phyloP scores from a whole-genome alignment of 306 rosid genomes.

The Gillenia trifoliata region DNA sequence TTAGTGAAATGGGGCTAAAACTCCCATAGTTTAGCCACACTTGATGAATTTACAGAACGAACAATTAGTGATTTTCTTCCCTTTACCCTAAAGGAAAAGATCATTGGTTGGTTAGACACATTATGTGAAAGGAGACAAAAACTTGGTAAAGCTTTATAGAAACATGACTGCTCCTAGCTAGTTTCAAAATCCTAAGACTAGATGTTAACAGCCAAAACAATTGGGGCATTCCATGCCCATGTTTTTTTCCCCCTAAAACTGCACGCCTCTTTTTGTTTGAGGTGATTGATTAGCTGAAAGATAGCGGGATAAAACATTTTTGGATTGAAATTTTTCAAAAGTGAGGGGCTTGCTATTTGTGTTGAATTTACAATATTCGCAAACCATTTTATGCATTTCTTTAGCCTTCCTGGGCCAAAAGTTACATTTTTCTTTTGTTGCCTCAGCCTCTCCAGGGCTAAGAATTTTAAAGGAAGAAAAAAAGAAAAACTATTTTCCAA shows the following conservation, averaged over 20 bases:
- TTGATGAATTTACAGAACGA: slow-evolving; percentile 38
- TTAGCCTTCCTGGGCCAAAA: slow-evolving; percentile 51
- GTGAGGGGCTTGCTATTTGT: slow-evolving; percentile 41
- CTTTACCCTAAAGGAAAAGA: slow-evolving; percentile 53
- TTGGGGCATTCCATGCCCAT: slow-evolving; percentile 64
- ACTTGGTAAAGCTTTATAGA: slow-evolving; percentile 28
- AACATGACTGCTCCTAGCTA: slow-evolving; percentile 32
- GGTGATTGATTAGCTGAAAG: slow-evolving; percentile 34
- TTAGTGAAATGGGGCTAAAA: slow-evolving; percentile 57
- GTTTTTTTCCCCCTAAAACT: slow-evolving; percentile 33
- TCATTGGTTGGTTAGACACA: slow-evolving; percentile 42
- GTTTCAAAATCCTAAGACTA: slow-evolving; percentile 46
- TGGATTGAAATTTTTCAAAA: slow-evolving; percentile 21
- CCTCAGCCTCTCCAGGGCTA: slow-evolving; percentile 45
- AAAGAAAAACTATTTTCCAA: slow-evolving; percentile 31
- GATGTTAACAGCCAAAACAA: slow-evolving; percentile 61
- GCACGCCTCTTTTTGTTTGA: slow-evolving; percentile 36
- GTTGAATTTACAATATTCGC: slow-evolving; percentile 55
- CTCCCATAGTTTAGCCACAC: slow-evolving; percentile 71
- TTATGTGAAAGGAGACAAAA: slow-evolving; percentile 28
- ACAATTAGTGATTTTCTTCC: slow-evolving; percentile 30
- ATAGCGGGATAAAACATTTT: slow-evolving; percentile 38
- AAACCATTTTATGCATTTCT: slow-evolving; percentile 35
- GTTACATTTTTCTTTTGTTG: slow-evolving; percentile 20
- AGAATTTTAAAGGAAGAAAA: slow-evolving; percentile 12